A percentile compares a stretch with the other conserved stretches of the same genome.
Evolutionary conservation across 495 filamentous ascomycete genomes (phyloP).

Genomic region (Lepraria neglecta): DNA sequence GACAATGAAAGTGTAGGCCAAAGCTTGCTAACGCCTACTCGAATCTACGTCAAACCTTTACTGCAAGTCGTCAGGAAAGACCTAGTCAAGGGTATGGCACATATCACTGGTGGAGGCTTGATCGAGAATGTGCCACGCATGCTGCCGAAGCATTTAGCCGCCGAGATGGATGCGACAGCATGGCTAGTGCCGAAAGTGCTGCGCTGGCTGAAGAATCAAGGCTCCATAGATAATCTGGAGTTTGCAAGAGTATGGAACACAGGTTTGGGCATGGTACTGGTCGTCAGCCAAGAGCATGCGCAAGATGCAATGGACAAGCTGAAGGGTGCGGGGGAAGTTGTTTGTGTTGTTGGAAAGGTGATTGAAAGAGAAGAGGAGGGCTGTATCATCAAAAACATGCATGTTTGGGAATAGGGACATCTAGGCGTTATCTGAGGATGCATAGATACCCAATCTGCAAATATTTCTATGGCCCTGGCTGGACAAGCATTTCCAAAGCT

Average conservation of each 20-base stretch:
- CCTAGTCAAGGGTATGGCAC: conserved; percentile 78
- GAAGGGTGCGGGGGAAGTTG: conserved; percentile 62
- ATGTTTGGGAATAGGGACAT: conserved; percentile 53
- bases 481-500: not conserved
- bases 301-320: conserved; percentile 50
- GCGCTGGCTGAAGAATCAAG: conserved; percentile 72
- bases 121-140: conserved; percentile 90
- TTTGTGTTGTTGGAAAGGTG: conserved; percentile 69
- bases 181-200: conserved; percentile 75
- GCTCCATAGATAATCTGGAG: conserved; percentile 66
- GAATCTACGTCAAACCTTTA: conserved; percentile 72
- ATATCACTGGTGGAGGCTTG: conserved; percentile 93
- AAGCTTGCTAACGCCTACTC: conserved; percentile 69
- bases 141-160: conserved; percentile 69
- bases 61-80: conserved; percentile 54
- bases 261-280: conserved; percentile 86
- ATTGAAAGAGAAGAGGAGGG: conserved; percentile 47
- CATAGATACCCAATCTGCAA: not conserved
- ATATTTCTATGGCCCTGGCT: not conserved
- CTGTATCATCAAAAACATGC: conserved; percentile 62
- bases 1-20: conserved; percentile 50
- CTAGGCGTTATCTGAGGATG: not conserved
- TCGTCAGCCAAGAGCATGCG: conserved; percentile 54
- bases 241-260: conserved; percentile 91
- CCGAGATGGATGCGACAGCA: conserved; percentile 62